These are phyloP conservation scores for Austroboletus niveus DNA, from an alignment of 1,284 basidiomycete genomes.

Conservation along the genomic window DNA sequence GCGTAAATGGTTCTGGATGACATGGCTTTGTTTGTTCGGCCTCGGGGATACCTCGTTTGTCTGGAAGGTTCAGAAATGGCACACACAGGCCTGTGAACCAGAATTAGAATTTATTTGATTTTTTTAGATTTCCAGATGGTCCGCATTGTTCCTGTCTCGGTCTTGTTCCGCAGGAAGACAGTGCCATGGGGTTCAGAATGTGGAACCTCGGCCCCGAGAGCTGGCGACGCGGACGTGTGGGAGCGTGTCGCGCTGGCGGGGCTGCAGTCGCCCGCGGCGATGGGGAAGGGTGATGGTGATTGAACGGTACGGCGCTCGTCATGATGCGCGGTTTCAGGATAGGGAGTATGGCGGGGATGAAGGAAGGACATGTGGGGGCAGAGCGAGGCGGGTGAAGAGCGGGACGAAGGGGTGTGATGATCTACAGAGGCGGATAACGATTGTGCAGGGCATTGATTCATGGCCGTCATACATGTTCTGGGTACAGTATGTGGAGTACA, in stretches of 20 bases:
- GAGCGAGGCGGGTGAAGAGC: neutral
- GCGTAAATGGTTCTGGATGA: conserved; percentile 6
- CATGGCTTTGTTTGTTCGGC: conserved; percentile 1
- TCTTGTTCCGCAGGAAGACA: conserved; percentile 1
- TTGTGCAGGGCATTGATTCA: conserved; percentile 3
- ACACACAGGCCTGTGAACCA: neutral
- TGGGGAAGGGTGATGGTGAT: conserved; percentile 1
- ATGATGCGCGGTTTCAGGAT: conserved; percentile 7
- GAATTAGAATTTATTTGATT: conserved; percentile 5
- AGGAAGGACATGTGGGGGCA: neutral
- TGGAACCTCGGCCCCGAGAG: conserved; percentile 11
- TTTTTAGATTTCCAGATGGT: neutral
- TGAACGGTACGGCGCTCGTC: conserved; percentile 3
- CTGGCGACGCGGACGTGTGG: neutral
- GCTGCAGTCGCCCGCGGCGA: conserved; percentile 4
- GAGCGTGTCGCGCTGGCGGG: neutral
- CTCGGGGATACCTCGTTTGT: conserved; percentile 17
- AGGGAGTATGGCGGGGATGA: conserved; percentile 10
- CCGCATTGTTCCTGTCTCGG: conserved; percentile 1
- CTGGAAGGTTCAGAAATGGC: neutral
- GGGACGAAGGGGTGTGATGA: neutral
- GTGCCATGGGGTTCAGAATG: neutral
- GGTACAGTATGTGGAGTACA: conserved; percentile 10
- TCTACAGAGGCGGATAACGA: neutral
- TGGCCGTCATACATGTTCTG: conserved; percentile 1